phyloP scores from a whole-genome alignment of 1,284 basidiomycete genomes.

The Cutaneotrichosporon sp. region DNA sequence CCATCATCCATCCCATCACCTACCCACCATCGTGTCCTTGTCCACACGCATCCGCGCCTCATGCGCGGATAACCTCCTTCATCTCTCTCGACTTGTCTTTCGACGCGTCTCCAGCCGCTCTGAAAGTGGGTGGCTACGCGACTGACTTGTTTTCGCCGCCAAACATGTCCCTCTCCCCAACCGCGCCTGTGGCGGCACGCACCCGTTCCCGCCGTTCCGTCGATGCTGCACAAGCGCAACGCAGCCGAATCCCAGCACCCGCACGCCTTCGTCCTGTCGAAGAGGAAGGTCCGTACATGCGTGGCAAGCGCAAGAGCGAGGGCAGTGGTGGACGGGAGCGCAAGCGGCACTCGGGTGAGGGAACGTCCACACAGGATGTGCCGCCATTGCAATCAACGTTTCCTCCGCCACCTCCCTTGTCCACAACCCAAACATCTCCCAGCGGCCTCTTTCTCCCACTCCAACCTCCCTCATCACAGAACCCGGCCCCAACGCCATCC shows the following conservation, averaged over 20 bases:
- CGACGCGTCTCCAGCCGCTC: not conserved
- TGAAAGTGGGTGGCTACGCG: not conserved
- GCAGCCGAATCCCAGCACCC: constrained; percentile 6
- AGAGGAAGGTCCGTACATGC: not conserved
- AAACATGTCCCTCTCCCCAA: constrained; percentile 1
- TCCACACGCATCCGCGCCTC: constrained; percentile 7
- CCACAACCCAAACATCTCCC: no score
- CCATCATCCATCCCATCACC: not conserved
- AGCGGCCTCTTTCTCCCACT: no score
- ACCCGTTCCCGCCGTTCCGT: constrained; percentile 19
- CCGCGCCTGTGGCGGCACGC: constrained; percentile 13
- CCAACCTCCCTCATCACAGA: no score
- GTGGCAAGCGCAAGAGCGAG: constrained; percentile 5
- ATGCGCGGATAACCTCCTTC: constrained; percentile 6
- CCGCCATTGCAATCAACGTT: not conserved
- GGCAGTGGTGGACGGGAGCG: not conserved
- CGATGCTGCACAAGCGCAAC: not conserved
- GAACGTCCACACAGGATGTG: not conserved
- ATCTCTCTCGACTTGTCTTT: no score
- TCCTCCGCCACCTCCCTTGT: not conserved
- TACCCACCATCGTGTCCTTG: no score
- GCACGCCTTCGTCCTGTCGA: not conserved
- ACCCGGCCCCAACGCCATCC: no score
- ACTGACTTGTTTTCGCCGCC: constrained; percentile 14
- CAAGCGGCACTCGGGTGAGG: not conserved